A percentile compares a stretch with the other conserved stretches of the same genome.
phyloP scores from a whole-genome alignment of 2,329 filamentous ascomycete genomes.

The Cordyceps cicadae region DNA sequence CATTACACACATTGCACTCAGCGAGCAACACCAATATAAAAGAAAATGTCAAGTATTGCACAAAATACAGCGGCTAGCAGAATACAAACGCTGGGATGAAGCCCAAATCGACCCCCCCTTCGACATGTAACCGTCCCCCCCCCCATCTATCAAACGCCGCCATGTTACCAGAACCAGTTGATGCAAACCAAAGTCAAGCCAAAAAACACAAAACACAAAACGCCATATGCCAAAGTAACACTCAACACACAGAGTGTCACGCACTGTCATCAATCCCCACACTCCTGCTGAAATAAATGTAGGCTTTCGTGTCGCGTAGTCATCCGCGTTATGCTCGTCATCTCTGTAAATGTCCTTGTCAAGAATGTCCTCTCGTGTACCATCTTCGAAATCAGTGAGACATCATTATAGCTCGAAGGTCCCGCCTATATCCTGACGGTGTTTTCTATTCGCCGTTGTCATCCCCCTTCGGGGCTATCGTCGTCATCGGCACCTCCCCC shows the following conservation, averaged over 20 bases:
- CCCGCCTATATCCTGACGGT: too few species aligned
- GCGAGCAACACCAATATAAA: too few species aligned
- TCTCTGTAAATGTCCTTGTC: background rate
- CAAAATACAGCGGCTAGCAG: background rate
- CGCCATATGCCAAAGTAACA: background rate
- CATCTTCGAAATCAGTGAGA: background rate
- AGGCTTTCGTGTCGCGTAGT: too few species aligned
- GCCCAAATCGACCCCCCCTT: background rate
- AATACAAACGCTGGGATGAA: background rate
- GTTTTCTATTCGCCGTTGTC: background rate
- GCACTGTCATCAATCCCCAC: background rate
- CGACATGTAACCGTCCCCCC: background rate
- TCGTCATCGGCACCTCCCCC: slow-evolving; percentile 16
- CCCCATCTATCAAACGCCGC: slow-evolving; percentile 3
- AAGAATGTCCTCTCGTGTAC: background rate
- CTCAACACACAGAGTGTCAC: background rate
- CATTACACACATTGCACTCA: too few species aligned
- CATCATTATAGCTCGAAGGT: background rate
- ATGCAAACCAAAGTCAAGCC: background rate
- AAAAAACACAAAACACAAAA: background rate
- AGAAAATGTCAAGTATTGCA: background rate
- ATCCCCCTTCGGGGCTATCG: slow-evolving; percentile 11
- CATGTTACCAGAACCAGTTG: background rate
- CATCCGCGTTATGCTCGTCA: too few species aligned
- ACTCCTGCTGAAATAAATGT: background rate